Evolutionary conservation across 176 grass and related monocot genomes (phyloP).

Genomic region (Ananas comosus): DNA sequence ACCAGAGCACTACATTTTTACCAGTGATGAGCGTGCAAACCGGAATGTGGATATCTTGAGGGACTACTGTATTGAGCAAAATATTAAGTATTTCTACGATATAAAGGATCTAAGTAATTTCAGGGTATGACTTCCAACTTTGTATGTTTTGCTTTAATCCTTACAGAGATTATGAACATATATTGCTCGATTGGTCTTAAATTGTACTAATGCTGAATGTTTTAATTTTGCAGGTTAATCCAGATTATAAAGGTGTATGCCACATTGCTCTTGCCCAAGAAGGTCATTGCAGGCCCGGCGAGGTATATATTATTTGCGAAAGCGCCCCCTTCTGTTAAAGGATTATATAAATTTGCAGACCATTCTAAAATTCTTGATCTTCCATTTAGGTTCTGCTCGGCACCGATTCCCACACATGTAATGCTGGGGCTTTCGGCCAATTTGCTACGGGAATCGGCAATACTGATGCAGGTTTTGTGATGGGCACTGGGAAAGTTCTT

Average conservation of each 20-base stretch:
- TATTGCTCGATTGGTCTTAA: background rate
- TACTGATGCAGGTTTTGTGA: conserved; percentile 90
- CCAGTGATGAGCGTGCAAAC: conserved; percentile 71
- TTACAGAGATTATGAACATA: background rate
- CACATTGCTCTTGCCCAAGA: conserved; percentile 93
- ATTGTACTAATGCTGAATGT: background rate
- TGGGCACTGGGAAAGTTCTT: conserved; percentile 85
- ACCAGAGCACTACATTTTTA: conserved; percentile 96
- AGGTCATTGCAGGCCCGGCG: conserved; percentile 88
- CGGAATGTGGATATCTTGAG: conserved; percentile 88
- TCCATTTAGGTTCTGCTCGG: conserved; percentile 69
- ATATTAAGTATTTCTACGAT: conserved; percentile 94
- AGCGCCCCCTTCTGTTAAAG: background rate
- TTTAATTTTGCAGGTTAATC: conserved; percentile 61
- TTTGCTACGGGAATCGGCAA: conserved; percentile 98
- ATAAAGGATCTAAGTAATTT: conserved; percentile 84
- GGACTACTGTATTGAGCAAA: conserved; percentile 67
- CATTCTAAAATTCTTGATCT: background rate
- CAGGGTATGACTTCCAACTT: conserved; percentile 26
- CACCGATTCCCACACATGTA: conserved; percentile 94
- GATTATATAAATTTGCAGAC: conserved; percentile 2
- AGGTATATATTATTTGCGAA: conserved; percentile 31
- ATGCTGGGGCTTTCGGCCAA: conserved; percentile 95
- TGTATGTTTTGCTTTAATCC: background rate
- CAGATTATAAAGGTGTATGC: conserved; percentile 94